Percentiles rank a stretch among this genome's conserved stretches.
phyloP scores from a whole-genome alignment of 2,329 filamentous ascomycete species.

The Neopestalotiopsis rosae region DNA sequence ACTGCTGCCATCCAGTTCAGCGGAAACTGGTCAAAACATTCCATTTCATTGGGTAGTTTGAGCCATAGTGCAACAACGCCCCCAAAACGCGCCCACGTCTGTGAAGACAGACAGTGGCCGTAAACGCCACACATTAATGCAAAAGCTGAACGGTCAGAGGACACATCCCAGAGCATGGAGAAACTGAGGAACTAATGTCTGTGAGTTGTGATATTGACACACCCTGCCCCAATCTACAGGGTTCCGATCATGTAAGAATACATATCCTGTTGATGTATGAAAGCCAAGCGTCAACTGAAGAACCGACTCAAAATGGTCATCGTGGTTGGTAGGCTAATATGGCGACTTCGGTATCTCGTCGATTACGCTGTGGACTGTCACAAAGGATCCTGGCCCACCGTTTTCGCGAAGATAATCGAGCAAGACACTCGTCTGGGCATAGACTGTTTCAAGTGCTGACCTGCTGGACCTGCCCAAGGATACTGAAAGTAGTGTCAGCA shows the following conservation, averaged over 20 bases:
- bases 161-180: background rate
- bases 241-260: background rate
- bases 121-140: background rate
- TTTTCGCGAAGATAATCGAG: constrained; percentile 82
- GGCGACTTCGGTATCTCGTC: constrained; percentile 49
- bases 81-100: background rate
- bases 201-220: background rate
- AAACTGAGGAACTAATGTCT: background rate
- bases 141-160: background rate
- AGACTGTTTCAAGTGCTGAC: constrained; percentile 83
- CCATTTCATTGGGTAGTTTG: background rate
- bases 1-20: background rate
- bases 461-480: constrained; percentile 89
- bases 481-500: constrained; percentile 55
- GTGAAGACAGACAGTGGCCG: background rate
- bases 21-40: background rate
- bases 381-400: constrained; percentile 81
- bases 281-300: background rate
- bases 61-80: background rate
- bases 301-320: background rate
- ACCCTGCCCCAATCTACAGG: background rate
- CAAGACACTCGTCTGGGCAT: constrained; percentile 84
- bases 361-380: constrained; percentile 63
- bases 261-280: background rate
- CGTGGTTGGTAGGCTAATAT: constrained; percentile 29